Percentiles rank a stretch among this genome's conserved stretches.
Conservation (phyloP, 352 stramenopile species). For the Globisporangium viniferum region DNA sequence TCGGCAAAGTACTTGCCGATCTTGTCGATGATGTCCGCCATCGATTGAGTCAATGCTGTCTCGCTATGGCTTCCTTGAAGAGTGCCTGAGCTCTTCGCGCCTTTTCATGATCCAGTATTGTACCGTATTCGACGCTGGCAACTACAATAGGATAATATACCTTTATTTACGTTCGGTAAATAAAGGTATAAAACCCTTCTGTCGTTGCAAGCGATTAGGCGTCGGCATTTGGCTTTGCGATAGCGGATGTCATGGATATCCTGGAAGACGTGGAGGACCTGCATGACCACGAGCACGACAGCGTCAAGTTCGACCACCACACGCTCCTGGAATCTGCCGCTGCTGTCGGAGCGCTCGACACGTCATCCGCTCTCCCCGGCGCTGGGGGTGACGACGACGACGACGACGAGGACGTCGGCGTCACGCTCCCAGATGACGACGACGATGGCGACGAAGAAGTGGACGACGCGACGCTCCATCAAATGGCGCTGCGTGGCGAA, state of each 20-base stretch:
- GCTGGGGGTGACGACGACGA: neutral
- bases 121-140: too few relatives aligned
- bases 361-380: slow-evolving; percentile 3
- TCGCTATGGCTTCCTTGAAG: neutral
- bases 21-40: slow-evolving; percentile 63
- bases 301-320: slow-evolving; percentile 10
- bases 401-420: slow-evolving; percentile 22
- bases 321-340: slow-evolving; percentile 10
- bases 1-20: slow-evolving; percentile 70
- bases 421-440: slow-evolving; percentile 17
- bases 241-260: slow-evolving; percentile 13
- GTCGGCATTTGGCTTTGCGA: too few relatives aligned
- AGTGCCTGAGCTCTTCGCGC: neutral
- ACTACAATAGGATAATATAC: too few relatives aligned
- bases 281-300: slow-evolving; percentile 9
- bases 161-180: too few relatives aligned
- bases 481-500: neutral
- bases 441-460: slow-evolving; percentile 16
- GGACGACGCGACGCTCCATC: slow-evolving; percentile 10
- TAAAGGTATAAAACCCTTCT: too few relatives aligned
- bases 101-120: too few relatives aligned
- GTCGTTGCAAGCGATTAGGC: too few relatives aligned
- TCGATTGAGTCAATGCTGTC: slow-evolving; percentile 5
- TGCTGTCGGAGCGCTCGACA: slow-evolving; percentile 10
- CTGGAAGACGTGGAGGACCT: slow-evolving; percentile 12